Base-by-base conservation (phyloP, 2,329 filamentous ascomycete species). In the Colletotrichum limetticola region DNA sequence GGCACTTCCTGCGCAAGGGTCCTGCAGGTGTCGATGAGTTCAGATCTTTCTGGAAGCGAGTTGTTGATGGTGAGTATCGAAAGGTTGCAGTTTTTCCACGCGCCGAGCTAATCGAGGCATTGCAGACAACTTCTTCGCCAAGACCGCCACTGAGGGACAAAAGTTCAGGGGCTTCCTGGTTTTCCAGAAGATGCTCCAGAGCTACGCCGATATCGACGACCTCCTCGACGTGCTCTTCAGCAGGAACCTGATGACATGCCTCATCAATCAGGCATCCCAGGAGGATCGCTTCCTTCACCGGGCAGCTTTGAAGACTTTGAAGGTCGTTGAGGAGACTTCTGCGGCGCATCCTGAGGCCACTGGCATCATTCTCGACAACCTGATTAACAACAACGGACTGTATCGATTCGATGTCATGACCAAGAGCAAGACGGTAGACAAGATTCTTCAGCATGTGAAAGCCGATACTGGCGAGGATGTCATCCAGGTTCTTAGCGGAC, bases 81-180 rank as follows among this genome's bases (percentile, higher is more conserved):
- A 11, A 35, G 19, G 24, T 16, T 2, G 26, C 9, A 53, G 3
- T 3, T 42, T 16, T 42, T 49, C 70, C 14, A 16, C 42, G 35
- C 1, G 1, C 32, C n/a, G 6, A 28, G 56, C 77, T 85, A 75
- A 82, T 77, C 52, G 61, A 56, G 2, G 58, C 26, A 9, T 60
- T 24, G 0, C 75, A 96, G 94, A 96, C 79, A 93, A 93, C 9
- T 87, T 98, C 4, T 98, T 98, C 80, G 92, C 94, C 6, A 90
- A 92, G 69, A 91, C 89, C 12, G 93, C 95, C 8, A 97, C 95
- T 1, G 91, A 95, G 56, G 94, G 95, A 77, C 93, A 97, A 68
- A 98, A 98, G 82, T 95, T 94, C 78, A 95, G 95, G 82, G 97
- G 97, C 0, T 96, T 98, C 83, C 91, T 95, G 78, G 89, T 98